Evolutionary conservation across 441 rosid genomes (phyloP).

Genomic region (Omphalea diandra): DNA sequence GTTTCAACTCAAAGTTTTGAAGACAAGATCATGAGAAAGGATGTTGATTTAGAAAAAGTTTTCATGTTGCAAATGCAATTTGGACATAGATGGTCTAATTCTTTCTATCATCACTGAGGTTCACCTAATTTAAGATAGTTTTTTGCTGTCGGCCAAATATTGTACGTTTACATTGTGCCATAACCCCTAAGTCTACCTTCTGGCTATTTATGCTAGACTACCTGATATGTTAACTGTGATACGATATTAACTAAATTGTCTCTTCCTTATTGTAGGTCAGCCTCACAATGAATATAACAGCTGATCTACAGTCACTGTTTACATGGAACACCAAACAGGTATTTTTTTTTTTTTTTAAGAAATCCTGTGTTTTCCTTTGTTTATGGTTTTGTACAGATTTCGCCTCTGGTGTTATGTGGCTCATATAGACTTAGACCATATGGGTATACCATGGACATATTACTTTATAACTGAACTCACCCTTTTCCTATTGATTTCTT

Average conservation of each 20-base stretch:
- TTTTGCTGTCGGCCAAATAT: too few relatives aligned
- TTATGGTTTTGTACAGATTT: not conserved
- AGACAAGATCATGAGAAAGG: not conserved
- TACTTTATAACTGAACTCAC: too few relatives aligned
- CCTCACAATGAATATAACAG: constrained; percentile 80
- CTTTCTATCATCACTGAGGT: constrained; percentile 13
- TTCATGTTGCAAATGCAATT: not conserved
- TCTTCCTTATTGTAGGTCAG: constrained; percentile 65
- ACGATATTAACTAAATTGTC: constrained; percentile 18
- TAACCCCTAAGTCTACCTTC: not conserved
- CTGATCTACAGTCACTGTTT: constrained; percentile 78
- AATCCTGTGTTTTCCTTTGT: not conserved
- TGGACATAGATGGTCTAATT: not conserved
- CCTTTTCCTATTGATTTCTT: not conserved
- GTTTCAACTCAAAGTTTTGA: constrained; percentile 6
- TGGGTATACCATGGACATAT: not conserved
- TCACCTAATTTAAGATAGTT: not conserved
- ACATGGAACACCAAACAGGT: constrained; percentile 99
- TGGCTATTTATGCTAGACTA: not conserved
- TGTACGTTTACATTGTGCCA: too few relatives aligned
- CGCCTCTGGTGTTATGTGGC: not conserved
- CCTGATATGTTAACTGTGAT: not conserved
- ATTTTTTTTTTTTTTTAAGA: constrained; percentile 14
- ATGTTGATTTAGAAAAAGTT: not conserved
- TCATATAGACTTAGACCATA: too few relatives aligned